Evolutionary conservation across 257 asterid species (phyloP), one percentile per base, ranked within the genome.

Genomic region (Leptodermis oblonga): DNA sequence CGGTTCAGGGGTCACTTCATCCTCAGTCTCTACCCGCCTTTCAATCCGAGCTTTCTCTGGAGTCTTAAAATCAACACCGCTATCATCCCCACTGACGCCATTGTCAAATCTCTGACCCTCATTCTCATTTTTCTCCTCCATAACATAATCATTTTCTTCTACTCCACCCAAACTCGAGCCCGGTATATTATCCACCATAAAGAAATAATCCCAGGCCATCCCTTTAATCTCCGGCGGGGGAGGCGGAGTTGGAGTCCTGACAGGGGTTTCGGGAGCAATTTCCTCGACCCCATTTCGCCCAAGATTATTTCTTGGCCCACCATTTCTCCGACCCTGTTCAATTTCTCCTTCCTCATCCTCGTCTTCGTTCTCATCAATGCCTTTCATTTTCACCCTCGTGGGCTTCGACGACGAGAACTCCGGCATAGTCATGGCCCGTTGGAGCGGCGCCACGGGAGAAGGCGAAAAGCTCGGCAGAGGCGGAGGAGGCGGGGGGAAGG

Each of bases 141-240:
- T 73, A 52, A 45, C 79, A 53, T 75, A 84, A 30, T 81, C 77
- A 2, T 74, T 93, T 75, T 83, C 95, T 67, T 85, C 88, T 54
- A 69, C 90, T 75, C 83, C 97, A 1, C 74, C 87, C 80, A 87
- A 69, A 0, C 78, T 58, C 7, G 80, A 59, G 1, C 59, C 87
- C 15, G 81, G 86, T 59, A 84, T 80, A 64, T 80, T 70, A 59
- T 87, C 92, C 65, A 66, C 72, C 72, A 79, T 79, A 68, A 81
- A 88, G 76, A 93, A 90, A 67, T 86, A 93, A 78, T 93, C 99
- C 99, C 97, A 90, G 4, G 96, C 88, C 85, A 80, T 78, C 70
- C 92, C 95, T 76, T 83, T 76, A 55, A 36, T 75, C 75, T 86
- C 88, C 4, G 90, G 87, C 15, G 92, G 90, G 12, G 95, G 86